Percentiles rank a stretch among this genome's conserved stretches.
Evolutionary conservation across 1,139 yeast genomes (phyloP).

Genomic region (Meyerozyma sp.): DNA sequence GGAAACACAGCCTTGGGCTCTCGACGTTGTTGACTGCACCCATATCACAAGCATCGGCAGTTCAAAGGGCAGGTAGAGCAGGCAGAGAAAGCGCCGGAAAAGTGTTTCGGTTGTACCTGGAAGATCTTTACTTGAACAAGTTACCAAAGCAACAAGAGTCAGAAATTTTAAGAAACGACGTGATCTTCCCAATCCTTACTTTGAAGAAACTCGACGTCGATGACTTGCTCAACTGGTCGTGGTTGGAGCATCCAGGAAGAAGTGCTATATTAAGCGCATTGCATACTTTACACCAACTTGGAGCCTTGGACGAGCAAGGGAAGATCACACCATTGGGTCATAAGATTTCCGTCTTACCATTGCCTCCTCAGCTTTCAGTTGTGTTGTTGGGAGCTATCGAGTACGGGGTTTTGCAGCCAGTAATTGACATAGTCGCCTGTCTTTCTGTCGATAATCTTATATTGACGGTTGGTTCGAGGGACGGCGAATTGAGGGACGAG

Average conservation of each 20-base stretch:
- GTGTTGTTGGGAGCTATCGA: constrained; percentile 71
- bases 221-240: constrained; percentile 80
- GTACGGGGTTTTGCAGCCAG: constrained; percentile 53
- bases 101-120: constrained; percentile 80
- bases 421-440: constrained; percentile 87
- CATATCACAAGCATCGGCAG: constrained; percentile 89
- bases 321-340: constrained; percentile 70
- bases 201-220: constrained; percentile 79
- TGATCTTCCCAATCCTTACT: constrained; percentile 77
- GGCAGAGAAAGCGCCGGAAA: constrained; percentile 94
- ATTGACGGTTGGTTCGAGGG: constrained; percentile 55
- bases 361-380: constrained; percentile 89
- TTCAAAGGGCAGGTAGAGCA: constrained; percentile 96
- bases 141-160: constrained; percentile 84
- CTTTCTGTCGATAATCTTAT: constrained; percentile 87
- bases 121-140: constrained; percentile 48
- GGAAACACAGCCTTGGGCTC: constrained; percentile 89
- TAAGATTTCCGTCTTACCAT: constrained; percentile 83
- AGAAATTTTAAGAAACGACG: constrained; percentile 83
- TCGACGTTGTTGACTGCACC: constrained; percentile 90
- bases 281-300: constrained; percentile 68
- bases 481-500: constrained; percentile 78
- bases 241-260: constrained; percentile 89
- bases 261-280: constrained; percentile 74
- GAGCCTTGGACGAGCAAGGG: constrained; percentile 76